Evolutionary conservation across 371 early-diverging fungal species (phyloP).

Genomic region (Funneliformis caledonium): DNA sequence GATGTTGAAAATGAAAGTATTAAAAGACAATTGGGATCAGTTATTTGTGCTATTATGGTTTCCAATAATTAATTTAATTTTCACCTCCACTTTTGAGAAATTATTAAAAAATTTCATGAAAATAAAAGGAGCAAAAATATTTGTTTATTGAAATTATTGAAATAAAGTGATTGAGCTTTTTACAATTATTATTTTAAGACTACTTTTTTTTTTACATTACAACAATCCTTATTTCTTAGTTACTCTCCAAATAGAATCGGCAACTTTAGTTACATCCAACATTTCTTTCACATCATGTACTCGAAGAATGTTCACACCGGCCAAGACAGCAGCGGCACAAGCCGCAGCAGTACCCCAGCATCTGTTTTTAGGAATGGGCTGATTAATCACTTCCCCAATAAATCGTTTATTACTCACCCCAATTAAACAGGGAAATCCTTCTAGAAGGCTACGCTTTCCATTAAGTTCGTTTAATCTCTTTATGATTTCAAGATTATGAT

Average conservation of each 20-base stretch:
- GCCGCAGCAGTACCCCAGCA: slow-evolving; percentile 95
- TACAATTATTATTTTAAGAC: no score
- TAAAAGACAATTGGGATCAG: slow-evolving; percentile 42
- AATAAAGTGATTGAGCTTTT: no score
- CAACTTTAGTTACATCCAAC: slow-evolving; percentile 83
- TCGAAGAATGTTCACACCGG: slow-evolving; percentile 84
- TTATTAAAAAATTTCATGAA: no score
- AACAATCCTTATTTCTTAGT: neutral
- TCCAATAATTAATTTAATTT: neutral
- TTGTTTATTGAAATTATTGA: no score
- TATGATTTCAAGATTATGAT: slow-evolving; percentile 87
- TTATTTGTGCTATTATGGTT: slow-evolving; percentile 30
- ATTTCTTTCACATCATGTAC: slow-evolving; percentile 96
- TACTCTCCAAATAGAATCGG: slow-evolving; percentile 75
- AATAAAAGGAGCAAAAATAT: no score
- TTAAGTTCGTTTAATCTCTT: slow-evolving; percentile 71
- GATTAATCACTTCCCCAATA: slow-evolving; percentile 76
- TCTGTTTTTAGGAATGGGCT: slow-evolving; percentile 74
- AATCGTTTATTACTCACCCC: slow-evolving; percentile 90
- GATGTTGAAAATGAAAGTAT: slow-evolving; percentile 40
- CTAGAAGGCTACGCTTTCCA: slow-evolving; percentile 50
- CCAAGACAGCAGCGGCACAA: slow-evolving; percentile 85
- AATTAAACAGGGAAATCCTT: slow-evolving; percentile 82
- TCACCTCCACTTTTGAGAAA: no score
- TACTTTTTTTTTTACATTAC: no score